Evolutionary conservation across 805 yeast genomes (phyloP), one percentile per base, ranked within the genome.

Genomic region (Hemisphaericaspora nanyangensis): DNA sequence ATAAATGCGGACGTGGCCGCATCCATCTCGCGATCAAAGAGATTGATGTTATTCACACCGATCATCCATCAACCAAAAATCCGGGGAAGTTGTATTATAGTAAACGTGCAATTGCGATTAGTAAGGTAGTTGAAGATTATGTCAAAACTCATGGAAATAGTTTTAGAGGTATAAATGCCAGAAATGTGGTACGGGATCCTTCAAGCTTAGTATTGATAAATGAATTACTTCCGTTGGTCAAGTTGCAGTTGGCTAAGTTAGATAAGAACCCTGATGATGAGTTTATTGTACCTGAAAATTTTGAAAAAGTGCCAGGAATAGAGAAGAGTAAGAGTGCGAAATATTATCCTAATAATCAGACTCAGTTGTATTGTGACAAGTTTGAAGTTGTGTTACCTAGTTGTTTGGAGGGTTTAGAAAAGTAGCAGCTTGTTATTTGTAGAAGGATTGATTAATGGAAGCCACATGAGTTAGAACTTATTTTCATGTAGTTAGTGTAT

Each of bases 1-100:
- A 90, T 55, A 91, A 91, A 58, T 87, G 95, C 50, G 63, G 85
- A 1, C 87, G 88, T 1, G 61, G 70, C 13, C 65, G 95, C 17
- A 24, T 10, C 11, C 52, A 64, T 17, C 86, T 73, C 52, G 82
- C 82, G 42, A 49, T 74, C 4, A 17, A 79, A 12, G 66, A 71
- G 1, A 59, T 84, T 3, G 68, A 65, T 5, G 49, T 63, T 11
- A 36, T 24, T 17, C 38, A 47, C 25, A 10, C 31, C 1, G 19
- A 20, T 10, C 61, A 55, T 38, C 46, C 48, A 3, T 51, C 56
- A 1, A 31, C 18, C 6, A 22, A 31, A 5, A 22, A 44, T 8
- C 12, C 29, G 2, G 29, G 43, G 2, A 44, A 40, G 7, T 46
- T 69, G 5, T 55, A 42, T 39, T 56, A 58, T 37, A 67, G 65